Base-by-base conservation (phyloP, 164 flowering plant species). In the Amborella trichopoda region DNA sequence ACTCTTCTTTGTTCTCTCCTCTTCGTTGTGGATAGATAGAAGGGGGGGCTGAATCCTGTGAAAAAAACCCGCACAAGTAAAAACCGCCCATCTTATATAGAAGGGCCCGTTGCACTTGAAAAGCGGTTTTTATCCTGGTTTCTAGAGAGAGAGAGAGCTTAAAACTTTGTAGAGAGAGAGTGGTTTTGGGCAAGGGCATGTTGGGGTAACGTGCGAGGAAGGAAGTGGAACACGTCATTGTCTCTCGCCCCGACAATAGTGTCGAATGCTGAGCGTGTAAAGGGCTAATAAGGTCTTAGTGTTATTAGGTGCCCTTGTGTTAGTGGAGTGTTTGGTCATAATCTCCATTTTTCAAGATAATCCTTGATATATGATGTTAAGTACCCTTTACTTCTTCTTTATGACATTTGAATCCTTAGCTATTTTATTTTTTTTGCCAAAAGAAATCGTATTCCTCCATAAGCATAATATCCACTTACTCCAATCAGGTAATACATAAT, bases 141-240 rank as follows among this genome's bases (percentile, higher is more conserved):
- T n/a, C n/a, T n/a, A 22, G n/a, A 13, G 32, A 11, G 3, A 14
- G 48, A 24, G n/a, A 23, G 6, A 10, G 17, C 23, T 43, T 13
- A 43, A 19, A 22, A 43, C 17, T 25, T 6, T n/a, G 27, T 11
- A 5, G 12, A 5, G 33, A 25, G 48, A 21, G 30, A 5, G 22
- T 26, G 30, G 10, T 25, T 28, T 5, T 9, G 13, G 30, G 34
- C 34, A 6, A 30, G 9, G 34, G 34, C 13, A 30, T 13, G 34
- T 13, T 52, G 62, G 68, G 66, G 49, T 50, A 53, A 46, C 62
- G 72, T 68, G 68, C 63, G 72, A 40, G 41, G 56, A 43, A 50
- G 56, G 50, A 26, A 32, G 58, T 40, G 63, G 59, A 63, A 56
- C 42, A 53, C 49, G 66, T 60, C 68, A 64, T 28, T 38, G 43